Conservation (phyloP, 2,329 filamentous ascomycete genomes). For the Penicillium sp. region DNA sequence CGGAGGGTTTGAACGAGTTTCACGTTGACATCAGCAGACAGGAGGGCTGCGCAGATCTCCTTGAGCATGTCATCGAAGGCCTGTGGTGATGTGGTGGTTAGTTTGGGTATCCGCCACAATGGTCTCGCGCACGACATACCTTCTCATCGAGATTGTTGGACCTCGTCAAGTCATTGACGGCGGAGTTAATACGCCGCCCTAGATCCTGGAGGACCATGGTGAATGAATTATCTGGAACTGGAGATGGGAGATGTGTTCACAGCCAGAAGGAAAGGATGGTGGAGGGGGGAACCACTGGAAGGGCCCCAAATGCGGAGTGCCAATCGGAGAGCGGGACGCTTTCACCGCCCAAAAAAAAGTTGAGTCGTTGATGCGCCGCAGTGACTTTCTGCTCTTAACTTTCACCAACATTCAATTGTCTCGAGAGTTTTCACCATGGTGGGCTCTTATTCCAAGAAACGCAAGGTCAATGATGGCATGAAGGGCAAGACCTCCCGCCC, state of each 20-base stretch:
- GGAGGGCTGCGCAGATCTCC: slow-evolving; percentile 92
- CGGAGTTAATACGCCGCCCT: slow-evolving; percentile 96
- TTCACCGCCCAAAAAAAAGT: slow-evolving; percentile 40
- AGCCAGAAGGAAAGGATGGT: slow-evolving; percentile 2
- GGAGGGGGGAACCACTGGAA: slow-evolving; percentile 27
- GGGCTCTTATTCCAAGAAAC: slow-evolving; percentile 53
- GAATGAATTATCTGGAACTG: slow-evolving; percentile 16
- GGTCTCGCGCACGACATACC: slow-evolving; percentile 51
- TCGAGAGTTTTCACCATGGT: slow-evolving; percentile 36
- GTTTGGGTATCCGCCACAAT: slow-evolving; percentile 5
- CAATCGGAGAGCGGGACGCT: slow-evolving; percentile 36
- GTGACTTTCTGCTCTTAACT: slow-evolving; percentile 7
- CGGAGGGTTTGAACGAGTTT: slow-evolving; percentile 87
- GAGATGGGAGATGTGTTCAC: slow-evolving; percentile 12
- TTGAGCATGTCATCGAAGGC: slow-evolving; percentile 98
- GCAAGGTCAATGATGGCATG: slow-evolving; percentile 64
- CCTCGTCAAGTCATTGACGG: slow-evolving; percentile 88
- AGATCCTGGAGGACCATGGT: slow-evolving; percentile 98
- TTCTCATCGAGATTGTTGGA: slow-evolving; percentile 96
- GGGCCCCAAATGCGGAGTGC: slow-evolving; percentile 35
- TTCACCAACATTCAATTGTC: slow-evolving; percentile 17
- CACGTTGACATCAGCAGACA: slow-evolving; percentile 97
- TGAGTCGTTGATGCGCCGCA: slow-evolving; percentile 18
- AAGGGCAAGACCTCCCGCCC: slow-evolving; percentile 56
- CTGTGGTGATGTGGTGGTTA: slow-evolving; percentile 49